These are phyloP conservation scores for Kitagawia praeruptora DNA, from an alignment of 129 eudicot species.

Conservation along the genomic window DNA sequence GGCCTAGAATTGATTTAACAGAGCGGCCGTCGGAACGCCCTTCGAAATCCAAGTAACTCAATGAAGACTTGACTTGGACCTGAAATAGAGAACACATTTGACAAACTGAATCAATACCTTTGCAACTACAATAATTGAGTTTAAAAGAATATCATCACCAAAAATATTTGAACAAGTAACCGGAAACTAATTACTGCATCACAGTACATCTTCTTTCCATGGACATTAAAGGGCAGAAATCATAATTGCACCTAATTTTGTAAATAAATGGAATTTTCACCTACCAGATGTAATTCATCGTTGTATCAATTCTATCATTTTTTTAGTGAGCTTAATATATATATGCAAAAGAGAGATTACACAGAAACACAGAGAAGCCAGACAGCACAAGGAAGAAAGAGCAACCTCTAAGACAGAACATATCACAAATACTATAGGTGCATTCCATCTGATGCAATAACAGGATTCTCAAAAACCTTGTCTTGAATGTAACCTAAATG, in stretches of 20 bases:
- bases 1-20: conserved; percentile 76
- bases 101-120: neutral
- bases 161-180: neutral
- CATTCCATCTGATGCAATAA: too few species aligned
- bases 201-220: neutral
- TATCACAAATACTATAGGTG: too few species aligned
- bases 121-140: neutral
- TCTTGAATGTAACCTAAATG: too few species aligned
- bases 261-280: neutral
- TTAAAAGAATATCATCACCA: neutral
- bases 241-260: neutral
- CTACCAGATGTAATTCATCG: neutral
- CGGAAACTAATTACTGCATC: neutral
- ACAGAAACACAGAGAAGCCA: neutral
- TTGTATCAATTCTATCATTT: neutral
- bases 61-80: conserved; percentile 86
- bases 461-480: too few species aligned
- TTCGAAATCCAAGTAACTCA: conserved; percentile 90
- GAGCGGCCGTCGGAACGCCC: conserved; percentile 99
- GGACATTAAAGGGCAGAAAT: neutral
- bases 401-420: too few species aligned
- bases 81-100: conserved; percentile 23
- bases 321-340: neutral
- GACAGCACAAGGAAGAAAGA: neutral
- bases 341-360: neutral